These are phyloP conservation scores for Gloeostereum incarnatum DNA, from an alignment of 768 basidiomycete species.

Conservation along the genomic window DNA sequence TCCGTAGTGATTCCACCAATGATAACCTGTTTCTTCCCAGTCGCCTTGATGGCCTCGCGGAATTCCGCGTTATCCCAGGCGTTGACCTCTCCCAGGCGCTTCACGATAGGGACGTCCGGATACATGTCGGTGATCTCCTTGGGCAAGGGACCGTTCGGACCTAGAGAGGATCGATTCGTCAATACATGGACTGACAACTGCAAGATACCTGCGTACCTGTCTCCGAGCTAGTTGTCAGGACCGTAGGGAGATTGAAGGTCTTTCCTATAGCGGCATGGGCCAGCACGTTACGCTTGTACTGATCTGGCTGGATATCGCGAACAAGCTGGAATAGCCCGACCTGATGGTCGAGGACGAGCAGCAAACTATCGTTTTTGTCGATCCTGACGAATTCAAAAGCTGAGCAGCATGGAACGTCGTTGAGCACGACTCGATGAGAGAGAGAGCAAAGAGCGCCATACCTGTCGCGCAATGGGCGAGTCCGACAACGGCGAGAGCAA, in stretches of 20 bases:
- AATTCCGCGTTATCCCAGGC: slow-evolving; percentile 45
- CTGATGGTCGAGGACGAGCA: slow-evolving; percentile 42
- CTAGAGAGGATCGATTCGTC: slow-evolving; percentile 15
- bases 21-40: slow-evolving; percentile 40
- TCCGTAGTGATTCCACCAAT: slow-evolving; percentile 42
- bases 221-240: slow-evolving; percentile 36
- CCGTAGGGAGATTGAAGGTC: slow-evolving; percentile 33
- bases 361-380: slow-evolving; percentile 31
- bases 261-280: slow-evolving; percentile 37
- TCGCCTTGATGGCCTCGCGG: slow-evolving; percentile 33
- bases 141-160: slow-evolving; percentile 39
- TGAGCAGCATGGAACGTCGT: slow-evolving; percentile 1
- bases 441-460: no score
- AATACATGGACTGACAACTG: not conserved
- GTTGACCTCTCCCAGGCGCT: slow-evolving; percentile 38
- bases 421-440: no score
- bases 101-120: slow-evolving; percentile 32
- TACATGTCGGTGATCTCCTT: slow-evolving; percentile 35
- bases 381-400: slow-evolving; percentile 24
- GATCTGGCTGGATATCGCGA: slow-evolving; percentile 26
- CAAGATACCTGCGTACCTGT: slow-evolving; percentile 19
- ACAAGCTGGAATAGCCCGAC: slow-evolving; percentile 37
- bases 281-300: slow-evolving; percentile 33
- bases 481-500: no score
- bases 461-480: no score